Evolutionary conservation across 768 basidiomycete species (phyloP), one percentile per base, ranked within the genome.

Genomic region (Leccinellum albellum): DNA sequence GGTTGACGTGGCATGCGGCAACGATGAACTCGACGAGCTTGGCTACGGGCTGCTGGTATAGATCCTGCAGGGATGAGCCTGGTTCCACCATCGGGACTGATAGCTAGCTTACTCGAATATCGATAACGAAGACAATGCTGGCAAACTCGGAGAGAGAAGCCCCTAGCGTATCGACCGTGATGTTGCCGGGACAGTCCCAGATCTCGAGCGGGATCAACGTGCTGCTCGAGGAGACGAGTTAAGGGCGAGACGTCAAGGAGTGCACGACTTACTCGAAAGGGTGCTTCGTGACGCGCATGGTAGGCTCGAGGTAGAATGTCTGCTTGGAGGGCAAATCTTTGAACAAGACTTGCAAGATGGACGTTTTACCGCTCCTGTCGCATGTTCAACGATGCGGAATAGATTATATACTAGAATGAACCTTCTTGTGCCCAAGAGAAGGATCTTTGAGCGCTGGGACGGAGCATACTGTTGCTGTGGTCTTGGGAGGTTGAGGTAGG

Each of bases 121-220:
- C 96, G 61, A 98, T 89, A 26, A 98, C 93, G 62, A 94, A 98
- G 53, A 98, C 85, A 65, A 98, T 81, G 3, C 88, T 86, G 2
- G 91, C 81, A 64, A 97, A 93, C 29, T 89, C 82, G 45, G 86
- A 82, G 35, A 97, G 79, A 8, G 89, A 83, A 8, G 82, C 79
- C 21, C 84, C 86, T 12, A 96, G 79, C n/a, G 85, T 82, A 23
- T 93, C 88, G 13, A 88, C 82, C 4, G 91, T 86, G 54, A 86
- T 82, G 58, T 88, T 92, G 24, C 90, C 91, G 0, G 95, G 96
- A 64, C 93, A 92, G 67, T 97, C 94, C 93, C 93, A 97, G 68
- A 98, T 85, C 69, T 97, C 91, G 35, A 98, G 82, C 1, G 94
- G 92, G 59, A 97, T 86, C 61, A 96, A 85, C 42, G 94, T 89